Base-by-base conservation (phyloP, 192 early-diverging fungal species). In the Diversispora eburnea region DNA sequence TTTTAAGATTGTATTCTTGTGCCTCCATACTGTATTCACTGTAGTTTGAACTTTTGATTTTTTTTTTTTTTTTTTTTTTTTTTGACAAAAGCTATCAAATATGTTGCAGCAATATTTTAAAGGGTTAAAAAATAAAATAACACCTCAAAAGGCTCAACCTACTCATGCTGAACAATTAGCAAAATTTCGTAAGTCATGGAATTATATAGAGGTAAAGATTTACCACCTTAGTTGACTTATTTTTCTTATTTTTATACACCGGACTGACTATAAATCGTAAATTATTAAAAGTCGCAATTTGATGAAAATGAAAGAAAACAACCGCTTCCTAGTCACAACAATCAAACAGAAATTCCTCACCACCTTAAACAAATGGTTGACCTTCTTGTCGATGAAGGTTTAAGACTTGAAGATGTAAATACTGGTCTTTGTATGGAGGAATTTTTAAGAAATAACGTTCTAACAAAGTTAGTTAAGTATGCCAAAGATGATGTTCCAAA, bases 371-470 rank as follows among this genome's bases (percentile, higher is more conserved):
- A 84, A 46, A 95, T 97, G 90, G 88, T 94, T 5, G 92, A 95
- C 77, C 80, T 95, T 64, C 83, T 97, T 15, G 90, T 95, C 6
- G 92, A 94, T 78, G 95, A 97, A 84, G 91, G 92, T 66, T 83
- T 91, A 3, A 80, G 88, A 54, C 80, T 87, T 22, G 92, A 93
- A 75, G 90, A 90, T 62, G 78, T 74, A 8, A 82, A 88, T 7
- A 91, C 91, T 0, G 94, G 93, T 39, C 88, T 91, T 0, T 96
- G 94, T 78, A 94, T 94, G 83, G 95, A 97, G 76, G 88, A 91
- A 49, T 91, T 95, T 68, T 82, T 98, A 73, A 91, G 88, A 57
- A 93, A 92, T 72, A 87, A 87, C 68, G 84, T 98, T 42, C 79
- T 98, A n/a, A 84, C 84, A 15, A 83, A 90, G 61, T 84, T 98